Evolutionary conservation across 805 yeast genomes (phyloP), one percentile per base, ranked within the genome.

Genomic region (Diddensiella transvaalensis): DNA sequence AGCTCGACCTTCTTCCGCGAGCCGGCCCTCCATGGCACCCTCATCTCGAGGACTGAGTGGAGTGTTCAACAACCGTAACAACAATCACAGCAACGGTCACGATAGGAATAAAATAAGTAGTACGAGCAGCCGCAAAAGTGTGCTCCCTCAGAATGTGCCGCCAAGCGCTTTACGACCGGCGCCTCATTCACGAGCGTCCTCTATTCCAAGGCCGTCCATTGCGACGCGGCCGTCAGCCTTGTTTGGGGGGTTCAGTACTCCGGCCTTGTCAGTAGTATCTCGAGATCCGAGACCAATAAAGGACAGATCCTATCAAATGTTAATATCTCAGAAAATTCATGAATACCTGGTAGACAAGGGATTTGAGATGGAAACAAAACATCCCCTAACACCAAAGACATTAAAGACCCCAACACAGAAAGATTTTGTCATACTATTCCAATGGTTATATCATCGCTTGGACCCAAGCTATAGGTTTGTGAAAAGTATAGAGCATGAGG

Each of bases 341-440:
- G 83, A 81, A 23, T 90, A 79, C 62, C 67, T 89, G 44, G 68
- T 74, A 3, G 67, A 71, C 6, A 78, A 83, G 62, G 77, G 78
- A 60, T 89, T 86, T 64, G 95, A 86, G 60, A 68, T 78, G 30
- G 91, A 85, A 50, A 82, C 81, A 73, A 82, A 80, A 56, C 87
- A 83, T 54, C 77, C 87, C 2, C 65, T 89, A 18, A 75, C 86
- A 2, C 70, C 74, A 6, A 82, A 80, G 60, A 78, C 87, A 1
- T 69, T 89, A 49, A 76, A 71, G 55, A 79, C 75, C 54, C 96
- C 96, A 15, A 88, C 96, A 0, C 96, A 89, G 60, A 86, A 85
- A 60, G 96, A 87, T 56, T 89, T 89, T 64, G 80, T 80, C 4
- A 61, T 77, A 39, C 80, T 89, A 10, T 89, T 89, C 67, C 85